Evolutionary conservation across 75 land plant species (phyloP).

Genomic region (Sequoiadendron giganteum): DNA sequence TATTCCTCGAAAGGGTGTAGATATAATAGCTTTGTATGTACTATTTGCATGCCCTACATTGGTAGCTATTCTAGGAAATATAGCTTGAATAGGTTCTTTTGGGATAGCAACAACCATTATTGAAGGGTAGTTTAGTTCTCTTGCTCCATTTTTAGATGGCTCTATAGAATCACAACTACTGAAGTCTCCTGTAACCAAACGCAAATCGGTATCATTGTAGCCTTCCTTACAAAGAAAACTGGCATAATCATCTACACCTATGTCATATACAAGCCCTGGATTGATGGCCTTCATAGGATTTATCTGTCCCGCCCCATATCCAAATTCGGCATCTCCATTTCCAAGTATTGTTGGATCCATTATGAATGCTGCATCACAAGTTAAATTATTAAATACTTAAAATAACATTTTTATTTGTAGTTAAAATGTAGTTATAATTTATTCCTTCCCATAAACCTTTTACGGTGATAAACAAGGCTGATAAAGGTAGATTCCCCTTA

Average conservation of each 20-base stretch:
- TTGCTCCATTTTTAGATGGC: background rate
- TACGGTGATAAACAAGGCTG: too few species aligned
- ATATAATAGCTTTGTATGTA: conserved; percentile 37
- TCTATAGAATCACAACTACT: background rate
- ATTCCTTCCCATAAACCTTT: too few species aligned
- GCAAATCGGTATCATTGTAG: background rate
- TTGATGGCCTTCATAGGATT: too few species aligned
- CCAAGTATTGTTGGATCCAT: too few species aligned
- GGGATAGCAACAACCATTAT: background rate
- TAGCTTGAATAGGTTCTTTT: background rate
- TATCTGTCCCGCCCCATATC: too few species aligned
- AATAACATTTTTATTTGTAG: too few species aligned
- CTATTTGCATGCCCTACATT: conserved; percentile 64
- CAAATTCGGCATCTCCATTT: too few species aligned
- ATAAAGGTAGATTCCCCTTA: too few species aligned
- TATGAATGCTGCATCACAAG: too few species aligned
- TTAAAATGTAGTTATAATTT: too few species aligned
- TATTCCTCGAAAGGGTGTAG: conserved; percentile 36
- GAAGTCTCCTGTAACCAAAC: background rate
- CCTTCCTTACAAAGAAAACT: background rate
- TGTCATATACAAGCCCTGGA: too few species aligned
- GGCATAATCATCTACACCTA: background rate
- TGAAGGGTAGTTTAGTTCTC: background rate
- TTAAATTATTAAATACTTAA: too few species aligned
- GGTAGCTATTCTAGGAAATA: conserved; percentile 53